Base-by-base conservation (phyloP, 305 asterid genomes). In the Solanum chacoense region DNA sequence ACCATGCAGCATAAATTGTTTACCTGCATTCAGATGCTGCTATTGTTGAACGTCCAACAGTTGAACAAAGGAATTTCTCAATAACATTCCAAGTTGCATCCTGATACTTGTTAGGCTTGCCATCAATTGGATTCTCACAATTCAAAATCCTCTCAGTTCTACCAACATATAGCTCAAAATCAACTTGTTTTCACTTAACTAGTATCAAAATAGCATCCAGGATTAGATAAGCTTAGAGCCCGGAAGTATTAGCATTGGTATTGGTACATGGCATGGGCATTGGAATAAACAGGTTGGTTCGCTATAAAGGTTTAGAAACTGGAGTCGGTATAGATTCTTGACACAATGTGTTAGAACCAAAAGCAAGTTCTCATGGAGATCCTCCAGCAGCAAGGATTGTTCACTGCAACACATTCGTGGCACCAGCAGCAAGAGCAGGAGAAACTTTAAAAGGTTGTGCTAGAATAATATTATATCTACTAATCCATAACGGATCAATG, bases 371-470 rank as follows among this genome's bases (percentile, higher is more conserved):
- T 38, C 88, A 87, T n/a, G 94, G 94, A 26, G 78, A 79, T 20
- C 94, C 93, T 37, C 94, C 95, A 36, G 79, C 32, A 38, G 81
- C 90, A 35, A 92, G 93, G 88, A 90, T 92, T 36, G 93, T 86
- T 95, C 95, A 93, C 12, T 26, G 90, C 95, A 94, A 94, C 5
- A 93, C 94, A 31, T 81, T 90, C 37, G 88, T 91, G 12, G 94
- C 94, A 35, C 94, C 95, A 37, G 93, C 93, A 76, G 90, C 92
- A 85, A 94, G 97, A 67, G 93, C 89, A 13, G 91, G 90, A 2
- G 96, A 93, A 24, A 93, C 93, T 75, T 91, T 71, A n/a, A 31
- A 31, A 55, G 97, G 95, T 85, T 93, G 96, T 34, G 96, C 94
- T 14, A 93, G 88, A 83, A 94, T 93, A 87, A 93, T 92, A 84